Conservation (phyloP, 1,139 yeast species). For the Debaryomycetaceae sp. region DNA sequence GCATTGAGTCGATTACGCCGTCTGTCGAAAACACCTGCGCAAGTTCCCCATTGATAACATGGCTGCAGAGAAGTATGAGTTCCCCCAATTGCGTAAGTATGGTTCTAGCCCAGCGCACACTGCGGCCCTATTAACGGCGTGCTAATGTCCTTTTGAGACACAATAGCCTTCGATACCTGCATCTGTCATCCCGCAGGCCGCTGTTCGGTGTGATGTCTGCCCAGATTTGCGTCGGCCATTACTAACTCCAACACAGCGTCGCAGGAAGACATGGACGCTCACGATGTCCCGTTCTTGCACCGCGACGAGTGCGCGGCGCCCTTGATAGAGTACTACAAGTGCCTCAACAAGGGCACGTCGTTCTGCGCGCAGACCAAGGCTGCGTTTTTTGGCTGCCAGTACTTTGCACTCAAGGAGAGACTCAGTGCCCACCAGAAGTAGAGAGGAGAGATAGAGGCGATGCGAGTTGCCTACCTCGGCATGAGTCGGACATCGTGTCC, state of each 20-base stretch:
- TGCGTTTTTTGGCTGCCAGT: constrained; percentile 46
- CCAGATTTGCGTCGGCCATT: too few species aligned
- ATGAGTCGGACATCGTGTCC: too few species aligned
- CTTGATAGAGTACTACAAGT: constrained; percentile 41
- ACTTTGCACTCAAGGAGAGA: constrained; percentile 41
- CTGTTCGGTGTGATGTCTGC: too few species aligned
- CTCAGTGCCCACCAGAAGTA: constrained; percentile 22
- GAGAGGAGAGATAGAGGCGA: constrained; percentile 1
- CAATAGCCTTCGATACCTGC: neutral
- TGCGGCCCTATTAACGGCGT: neutral
- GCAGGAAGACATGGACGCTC: constrained; percentile 39
- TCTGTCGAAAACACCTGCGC: too few species aligned
- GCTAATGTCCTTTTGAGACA: neutral
- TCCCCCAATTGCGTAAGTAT: constrained; percentile 25
- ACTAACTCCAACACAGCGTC: constrained; percentile 23
- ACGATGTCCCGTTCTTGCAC: constrained; percentile 42
- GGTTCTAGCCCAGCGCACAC: constrained; percentile 1
- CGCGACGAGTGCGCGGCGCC: constrained; percentile 48
- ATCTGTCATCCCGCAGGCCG: neutral
- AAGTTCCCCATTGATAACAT: too few species aligned
- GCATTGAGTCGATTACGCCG: too few species aligned
- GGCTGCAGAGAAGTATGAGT: constrained; percentile 18
- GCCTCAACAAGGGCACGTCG: constrained; percentile 44
- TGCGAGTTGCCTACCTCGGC: neutral
- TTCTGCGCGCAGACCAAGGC: constrained; percentile 41